Base-by-base conservation (phyloP, 208 protist genomes). In the Naegleria fowleri region DNA sequence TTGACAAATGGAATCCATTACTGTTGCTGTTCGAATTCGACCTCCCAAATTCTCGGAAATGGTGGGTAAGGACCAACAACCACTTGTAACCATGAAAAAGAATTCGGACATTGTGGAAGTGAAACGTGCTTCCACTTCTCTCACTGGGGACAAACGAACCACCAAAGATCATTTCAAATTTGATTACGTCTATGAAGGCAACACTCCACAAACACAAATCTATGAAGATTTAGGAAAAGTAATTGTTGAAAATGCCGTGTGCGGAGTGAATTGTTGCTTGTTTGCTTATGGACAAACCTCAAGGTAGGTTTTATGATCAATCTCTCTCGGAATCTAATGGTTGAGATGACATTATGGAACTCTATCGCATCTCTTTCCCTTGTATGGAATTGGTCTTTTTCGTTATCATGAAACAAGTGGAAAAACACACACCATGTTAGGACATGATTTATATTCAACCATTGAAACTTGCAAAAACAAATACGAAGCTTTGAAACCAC, bases 201-300 rank as follows among this genome's bases (percentile, higher is more conserved):
- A 29, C 19, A 84, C 85, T n/a, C 9, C 43, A 67, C 85, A 88
- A 88, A 19, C 36, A 67, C 5, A 38, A 36, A 25, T 88, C 6
- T 88, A 48, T 39, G 29, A 88, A 25, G 85, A 88, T 40, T 39
- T 88, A 9, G 85, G 85, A 88, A 39, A n/a, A 5, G 22, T 40
- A 15, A 39, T 88, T 36, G 13, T 88, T 5, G 48, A 88, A 1
- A 88, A 88, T 67, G 40, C 85, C 19, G 36, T 52, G 16, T 19
- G 41, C 5, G 85, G 85, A 67, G n/a, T 48, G 25, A 88, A 88
- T 67, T n/a, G 33, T 40, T 67, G n/a, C 39, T 41, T 88, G 39
- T 88, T 88, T 67, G 85, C 85, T 15, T 88, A 88, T 67, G 85
- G 85, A n/a, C 85, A 88, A 67, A 88, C 85, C 89, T 90, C 91